Percentiles rank a stretch among this genome's conserved stretches.
These are phyloP conservation scores for Asparagopsis taxiformis DNA, from an alignment of 31 red algal species.

Conservation along the genomic window DNA sequence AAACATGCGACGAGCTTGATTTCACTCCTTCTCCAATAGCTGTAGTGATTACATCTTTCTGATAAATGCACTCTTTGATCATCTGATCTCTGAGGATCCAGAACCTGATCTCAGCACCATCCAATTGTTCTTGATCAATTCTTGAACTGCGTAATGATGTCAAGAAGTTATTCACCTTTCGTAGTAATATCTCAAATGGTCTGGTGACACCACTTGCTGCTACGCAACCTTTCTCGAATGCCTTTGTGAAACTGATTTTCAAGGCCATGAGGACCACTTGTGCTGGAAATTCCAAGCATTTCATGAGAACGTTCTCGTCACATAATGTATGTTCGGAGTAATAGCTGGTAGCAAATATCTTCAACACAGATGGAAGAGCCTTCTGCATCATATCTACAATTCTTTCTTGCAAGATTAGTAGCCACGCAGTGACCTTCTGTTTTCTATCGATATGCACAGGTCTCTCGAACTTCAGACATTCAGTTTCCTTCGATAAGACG, in stretches of 20 bases:
- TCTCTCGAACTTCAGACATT: constrained; percentile 28
- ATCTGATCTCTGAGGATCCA: constrained; percentile 43
- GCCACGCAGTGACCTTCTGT: constrained; percentile 9
- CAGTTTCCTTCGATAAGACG: constrained; percentile 58
- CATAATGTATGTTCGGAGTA: background rate
- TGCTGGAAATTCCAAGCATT: constrained; percentile 20
- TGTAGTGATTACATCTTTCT: constrained; percentile 37
- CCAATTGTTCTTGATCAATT: background rate
- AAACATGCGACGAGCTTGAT: constrained; percentile 1
- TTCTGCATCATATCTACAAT: constrained; percentile 1
- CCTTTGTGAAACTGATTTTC: constrained; percentile 39
- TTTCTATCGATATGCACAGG: constrained; percentile 26
- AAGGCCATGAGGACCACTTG: constrained; percentile 43
- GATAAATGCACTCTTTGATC: constrained; percentile 77
- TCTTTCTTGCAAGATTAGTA: constrained; percentile 9
- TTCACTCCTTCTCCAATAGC: constrained; percentile 4
- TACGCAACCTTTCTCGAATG: constrained; percentile 14
- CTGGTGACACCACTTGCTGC: background rate
- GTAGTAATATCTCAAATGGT: background rate
- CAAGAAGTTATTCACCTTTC: background rate
- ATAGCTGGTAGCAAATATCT: background rate
- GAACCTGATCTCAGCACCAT: background rate
- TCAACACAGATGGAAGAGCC: background rate
- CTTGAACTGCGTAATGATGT: background rate
- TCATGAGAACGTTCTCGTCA: background rate